phyloP scores from a whole-genome alignment of 345 rosid genomes.

The Cardamine resedifolia region DNA sequence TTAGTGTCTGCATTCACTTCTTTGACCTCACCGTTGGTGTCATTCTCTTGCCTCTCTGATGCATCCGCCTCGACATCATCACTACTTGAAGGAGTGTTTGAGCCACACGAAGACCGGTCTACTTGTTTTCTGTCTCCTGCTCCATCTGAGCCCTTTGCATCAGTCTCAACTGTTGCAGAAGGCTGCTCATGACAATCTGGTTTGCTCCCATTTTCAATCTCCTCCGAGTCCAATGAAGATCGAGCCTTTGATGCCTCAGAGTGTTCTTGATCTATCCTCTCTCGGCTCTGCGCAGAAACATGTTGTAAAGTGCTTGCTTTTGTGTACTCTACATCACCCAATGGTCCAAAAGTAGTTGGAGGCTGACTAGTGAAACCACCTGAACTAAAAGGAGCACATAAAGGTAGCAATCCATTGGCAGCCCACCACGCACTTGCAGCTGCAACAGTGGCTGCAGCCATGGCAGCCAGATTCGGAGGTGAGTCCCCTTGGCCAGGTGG shows the following conservation, averaged over 20 bases:
- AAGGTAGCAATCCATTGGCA: constrained; percentile 81
- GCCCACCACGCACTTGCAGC: constrained; percentile 99
- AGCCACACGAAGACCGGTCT: constrained; percentile 92
- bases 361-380: constrained; percentile 57
- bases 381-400: constrained; percentile 66
- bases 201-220: constrained; percentile 39
- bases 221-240: constrained; percentile 52
- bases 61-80: constrained; percentile 79
- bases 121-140: constrained; percentile 62
- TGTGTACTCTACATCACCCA: constrained; percentile 38
- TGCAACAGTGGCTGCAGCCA: constrained; percentile 89
- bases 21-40: constrained; percentile 45
- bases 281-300: constrained; percentile 43
- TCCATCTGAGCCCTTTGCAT: constrained; percentile 53
- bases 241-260: constrained; percentile 61
- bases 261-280: constrained; percentile 40
- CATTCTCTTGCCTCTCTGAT: constrained; percentile 57
- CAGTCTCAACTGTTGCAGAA: constrained; percentile 43
- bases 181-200: constrained; percentile 43
- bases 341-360: constrained; percentile 46
- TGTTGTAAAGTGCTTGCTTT: constrained; percentile 42
- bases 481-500: constrained; percentile 49
- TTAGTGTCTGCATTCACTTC: constrained; percentile 47
- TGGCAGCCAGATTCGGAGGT: constrained; percentile 63
- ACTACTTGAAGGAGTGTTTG: constrained; percentile 84